Conservation (phyloP, 129 eudicot genomes). For the Escallonia rubra region DNA sequence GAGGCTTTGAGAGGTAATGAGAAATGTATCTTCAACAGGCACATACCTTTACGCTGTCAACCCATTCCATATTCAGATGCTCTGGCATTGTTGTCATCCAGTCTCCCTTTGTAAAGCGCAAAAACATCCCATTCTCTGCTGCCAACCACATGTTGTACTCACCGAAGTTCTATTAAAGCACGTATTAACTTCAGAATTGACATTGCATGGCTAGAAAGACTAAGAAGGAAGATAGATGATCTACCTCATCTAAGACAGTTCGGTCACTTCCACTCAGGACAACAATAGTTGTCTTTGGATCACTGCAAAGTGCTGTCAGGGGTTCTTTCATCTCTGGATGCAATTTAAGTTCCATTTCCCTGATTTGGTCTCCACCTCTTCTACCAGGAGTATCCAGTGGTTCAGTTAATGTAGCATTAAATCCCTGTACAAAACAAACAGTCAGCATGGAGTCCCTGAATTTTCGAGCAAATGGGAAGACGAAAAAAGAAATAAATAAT, state of each 20-base stretch:
- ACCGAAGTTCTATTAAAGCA: constrained; percentile 60
- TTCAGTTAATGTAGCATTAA: constrained; percentile 81
- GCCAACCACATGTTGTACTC: constrained; percentile 94
- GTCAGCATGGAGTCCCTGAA: no score
- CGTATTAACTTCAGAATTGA: constrained; percentile 7
- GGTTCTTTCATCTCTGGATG: constrained; percentile 79
- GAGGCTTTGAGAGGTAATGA: background rate
- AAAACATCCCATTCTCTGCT: constrained; percentile 95
- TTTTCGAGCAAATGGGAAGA: no score
- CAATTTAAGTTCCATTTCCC: constrained; percentile 85
- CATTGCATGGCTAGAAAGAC: background rate
- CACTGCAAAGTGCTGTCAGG: constrained; percentile 50
- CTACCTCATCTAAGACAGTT: constrained; percentile 68
- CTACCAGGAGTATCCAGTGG: constrained; percentile 74
- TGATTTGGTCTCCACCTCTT: constrained; percentile 88
- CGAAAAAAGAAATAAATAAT: no score
- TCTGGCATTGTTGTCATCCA: constrained; percentile 99
- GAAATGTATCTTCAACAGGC: background rate
- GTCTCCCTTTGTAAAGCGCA: constrained; percentile 71
- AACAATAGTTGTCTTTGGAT: constrained; percentile 82
- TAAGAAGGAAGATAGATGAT: background rate
- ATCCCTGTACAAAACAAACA: constrained; percentile 44
- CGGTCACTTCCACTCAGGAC: constrained; percentile 91
- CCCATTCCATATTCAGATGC: constrained; percentile 90
- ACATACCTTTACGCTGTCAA: constrained; percentile 73